phyloP scores from a whole-genome alignment of 2,329 filamentous ascomycete species.

The Cryphonectria parasitica region DNA sequence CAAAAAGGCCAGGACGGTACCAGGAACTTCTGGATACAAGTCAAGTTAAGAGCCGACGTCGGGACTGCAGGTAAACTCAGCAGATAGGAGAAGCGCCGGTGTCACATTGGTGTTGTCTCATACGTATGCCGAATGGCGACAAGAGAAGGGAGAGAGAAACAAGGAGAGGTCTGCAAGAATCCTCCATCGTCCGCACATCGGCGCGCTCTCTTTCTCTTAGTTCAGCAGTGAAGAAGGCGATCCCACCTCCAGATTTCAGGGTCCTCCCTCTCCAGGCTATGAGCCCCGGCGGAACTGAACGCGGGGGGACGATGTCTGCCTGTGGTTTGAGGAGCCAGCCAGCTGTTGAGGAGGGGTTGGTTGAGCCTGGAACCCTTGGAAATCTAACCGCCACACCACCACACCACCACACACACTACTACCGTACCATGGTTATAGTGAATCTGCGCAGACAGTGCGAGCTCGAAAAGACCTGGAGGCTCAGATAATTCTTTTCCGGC shows the following conservation, averaged over 20 bases:
- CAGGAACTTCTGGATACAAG: not conserved
- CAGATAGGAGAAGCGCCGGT: not conserved
- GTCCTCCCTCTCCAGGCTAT: not conserved
- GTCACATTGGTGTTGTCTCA: not conserved
- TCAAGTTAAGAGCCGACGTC: not conserved
- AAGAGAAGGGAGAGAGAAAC: not conserved
- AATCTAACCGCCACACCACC: not conserved
- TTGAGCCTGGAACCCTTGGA: not conserved
- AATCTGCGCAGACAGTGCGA: slow-evolving; percentile 24
- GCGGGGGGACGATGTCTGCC: not conserved
- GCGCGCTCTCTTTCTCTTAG: not conserved
- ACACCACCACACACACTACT: not conserved
- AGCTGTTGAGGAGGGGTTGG: not conserved
- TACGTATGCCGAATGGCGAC: no score
- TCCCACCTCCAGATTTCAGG: not conserved
- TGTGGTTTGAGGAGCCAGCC: not conserved
- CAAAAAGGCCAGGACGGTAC: not conserved
- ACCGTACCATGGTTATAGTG: slow-evolving; percentile 6
- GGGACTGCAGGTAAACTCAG: not conserved
- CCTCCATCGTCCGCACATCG: not conserved
- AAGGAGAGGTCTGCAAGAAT: not conserved
- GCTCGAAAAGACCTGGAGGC: not conserved
- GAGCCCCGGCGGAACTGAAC: not conserved
- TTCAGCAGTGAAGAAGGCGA: not conserved
- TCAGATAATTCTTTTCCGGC: slow-evolving; percentile 10